A percentile compares a stretch with the other conserved stretches of the same genome.
These are phyloP conservation scores for Hemileccinum hortonii DNA, from an alignment of 1,284 basidiomycete genomes.

Conservation along the genomic window DNA sequence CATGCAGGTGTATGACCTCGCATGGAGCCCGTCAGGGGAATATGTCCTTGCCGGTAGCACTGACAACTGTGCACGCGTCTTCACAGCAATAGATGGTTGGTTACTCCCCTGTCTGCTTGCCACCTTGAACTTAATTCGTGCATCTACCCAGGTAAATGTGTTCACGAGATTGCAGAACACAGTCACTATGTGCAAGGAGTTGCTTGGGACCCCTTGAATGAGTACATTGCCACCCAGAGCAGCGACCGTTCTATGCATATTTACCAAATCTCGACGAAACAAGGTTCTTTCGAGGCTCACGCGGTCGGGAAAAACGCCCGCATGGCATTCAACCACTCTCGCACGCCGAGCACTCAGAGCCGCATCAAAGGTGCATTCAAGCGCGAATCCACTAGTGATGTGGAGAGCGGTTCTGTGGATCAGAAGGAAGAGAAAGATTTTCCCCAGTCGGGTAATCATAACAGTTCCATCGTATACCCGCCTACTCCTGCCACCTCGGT, in stretches of 20 bases:
- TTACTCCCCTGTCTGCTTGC: conserved; percentile 6
- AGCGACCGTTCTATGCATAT: conserved; percentile 91
- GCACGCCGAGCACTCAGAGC: conserved; percentile 58
- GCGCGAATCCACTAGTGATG: conserved; percentile 75
- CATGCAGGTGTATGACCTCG: conserved; percentile 96
- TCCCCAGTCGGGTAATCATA: conserved; percentile 22
- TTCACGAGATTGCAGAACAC: conserved; percentile 86
- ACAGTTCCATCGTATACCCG: conserved; percentile 38
- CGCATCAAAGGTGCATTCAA: conserved; percentile 48
- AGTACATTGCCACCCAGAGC: conserved; percentile 93
- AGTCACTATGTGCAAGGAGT: conserved; percentile 95
- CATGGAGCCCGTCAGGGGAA: conserved; percentile 95
- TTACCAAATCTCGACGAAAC: conserved; percentile 75
- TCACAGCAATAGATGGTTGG: conserved; percentile 73
- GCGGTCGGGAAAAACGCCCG: conserved; percentile 79
- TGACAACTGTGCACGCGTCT: conserved; percentile 91
- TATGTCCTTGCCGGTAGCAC: conserved; percentile 94
- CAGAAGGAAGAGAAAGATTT: conserved; percentile 37
- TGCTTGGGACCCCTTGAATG: conserved; percentile 93
- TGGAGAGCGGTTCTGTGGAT: conserved; percentile 61
- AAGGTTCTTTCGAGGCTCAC: conserved; percentile 81
- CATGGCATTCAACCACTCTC: conserved; percentile 65
- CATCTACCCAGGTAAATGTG: conserved; percentile 61
- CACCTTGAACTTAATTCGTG: conserved; percentile 7
- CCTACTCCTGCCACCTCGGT: conserved; percentile 65